Evolutionary conservation across 2,329 filamentous ascomycete genomes (phyloP), one percentile per base, ranked within the genome.

Genomic region (Epichloe brachyelytri): DNA sequence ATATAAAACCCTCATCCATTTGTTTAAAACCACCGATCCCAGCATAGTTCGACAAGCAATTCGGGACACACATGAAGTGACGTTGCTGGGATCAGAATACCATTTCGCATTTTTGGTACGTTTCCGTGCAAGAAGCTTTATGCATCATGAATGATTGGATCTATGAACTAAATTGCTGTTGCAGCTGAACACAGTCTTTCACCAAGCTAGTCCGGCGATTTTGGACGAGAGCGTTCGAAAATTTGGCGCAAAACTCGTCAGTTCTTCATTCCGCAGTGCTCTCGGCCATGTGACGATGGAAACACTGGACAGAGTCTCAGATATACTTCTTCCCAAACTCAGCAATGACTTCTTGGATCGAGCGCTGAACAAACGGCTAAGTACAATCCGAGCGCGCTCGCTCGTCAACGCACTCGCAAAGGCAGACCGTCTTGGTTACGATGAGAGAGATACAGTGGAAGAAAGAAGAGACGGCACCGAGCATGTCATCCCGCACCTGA

Each of bases 381-480:
- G 69, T 44, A 77, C 74, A 2, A 80, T 81, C 48, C 70, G 71
- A 10, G 76, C 76, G 1, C 71, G 75, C 26, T 69, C 72, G 14
- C 68, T 81, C 3, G 73, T 81, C 49, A 79, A 80, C 52, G 74
- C 76, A 14, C 68, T 81, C 19, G 77, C 77, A 2, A 68, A 72
- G 37, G 76, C 77, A 1, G 75, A 79, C 56, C 74, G 78, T 2
- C 69, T 81, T 0, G 78, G 78, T 2, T 81, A 80, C 51, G 72
- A 78, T 47, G 64, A 67, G 0, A 63, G 66, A 34, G 78, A 80
- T 50, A 65, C 76, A 3, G 64, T 78, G 12, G 69, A 73, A 34
- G 71, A 74, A 47, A 63, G 53, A 39, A 61, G 52, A 11, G 54
- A 57, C 38, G 56, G 58, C 12, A 49, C 30, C 34, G 71, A 73